Evolutionary conservation across 768 basidiomycete genomes (phyloP).

Genomic region (Termitomyces sp.): DNA sequence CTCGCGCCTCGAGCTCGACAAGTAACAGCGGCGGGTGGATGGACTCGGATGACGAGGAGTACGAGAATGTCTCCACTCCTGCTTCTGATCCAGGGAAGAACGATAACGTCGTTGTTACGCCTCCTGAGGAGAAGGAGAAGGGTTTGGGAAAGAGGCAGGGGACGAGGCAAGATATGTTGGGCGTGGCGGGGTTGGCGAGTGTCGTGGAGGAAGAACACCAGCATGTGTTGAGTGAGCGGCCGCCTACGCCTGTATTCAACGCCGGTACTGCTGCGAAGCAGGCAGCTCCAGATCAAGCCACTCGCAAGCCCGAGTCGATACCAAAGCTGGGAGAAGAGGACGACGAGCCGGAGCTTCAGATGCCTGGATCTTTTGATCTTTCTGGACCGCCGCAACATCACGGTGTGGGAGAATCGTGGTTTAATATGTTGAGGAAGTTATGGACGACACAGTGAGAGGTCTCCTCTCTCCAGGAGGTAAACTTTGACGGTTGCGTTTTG

Average conservation of each 20-base stretch:
- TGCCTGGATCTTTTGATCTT: constrained; percentile 54
- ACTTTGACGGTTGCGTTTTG: not conserved
- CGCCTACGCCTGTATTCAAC: constrained; percentile 4
- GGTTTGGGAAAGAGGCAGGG: constrained; percentile 13
- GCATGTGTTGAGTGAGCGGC: not conserved
- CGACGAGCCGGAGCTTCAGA: constrained; percentile 34
- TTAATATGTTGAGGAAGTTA: constrained; percentile 30
- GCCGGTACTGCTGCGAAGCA: not conserved
- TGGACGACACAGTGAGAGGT: constrained; percentile 29
- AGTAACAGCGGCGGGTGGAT: constrained; percentile 32
- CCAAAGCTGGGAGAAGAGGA: constrained; percentile 9
- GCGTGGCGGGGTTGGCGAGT: constrained; percentile 1
- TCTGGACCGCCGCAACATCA: constrained; percentile 16
- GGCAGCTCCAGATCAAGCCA: not conserved
- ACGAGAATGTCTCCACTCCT: constrained; percentile 13
- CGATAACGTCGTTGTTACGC: constrained; percentile 39
- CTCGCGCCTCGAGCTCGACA: constrained; percentile 24
- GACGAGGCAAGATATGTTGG: constrained; percentile 11
- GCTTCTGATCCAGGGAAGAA: constrained; percentile 34
- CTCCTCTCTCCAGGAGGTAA: constrained; percentile 8
- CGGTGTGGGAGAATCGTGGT: constrained; percentile 23
- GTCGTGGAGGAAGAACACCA: not conserved
- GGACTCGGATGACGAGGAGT: constrained; percentile 31
- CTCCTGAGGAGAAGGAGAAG: constrained; percentile 25
- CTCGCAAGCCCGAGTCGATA: constrained; percentile 25